Conservation (phyloP, 208 protist species). For the Crithidia acanthocephali region DNA sequence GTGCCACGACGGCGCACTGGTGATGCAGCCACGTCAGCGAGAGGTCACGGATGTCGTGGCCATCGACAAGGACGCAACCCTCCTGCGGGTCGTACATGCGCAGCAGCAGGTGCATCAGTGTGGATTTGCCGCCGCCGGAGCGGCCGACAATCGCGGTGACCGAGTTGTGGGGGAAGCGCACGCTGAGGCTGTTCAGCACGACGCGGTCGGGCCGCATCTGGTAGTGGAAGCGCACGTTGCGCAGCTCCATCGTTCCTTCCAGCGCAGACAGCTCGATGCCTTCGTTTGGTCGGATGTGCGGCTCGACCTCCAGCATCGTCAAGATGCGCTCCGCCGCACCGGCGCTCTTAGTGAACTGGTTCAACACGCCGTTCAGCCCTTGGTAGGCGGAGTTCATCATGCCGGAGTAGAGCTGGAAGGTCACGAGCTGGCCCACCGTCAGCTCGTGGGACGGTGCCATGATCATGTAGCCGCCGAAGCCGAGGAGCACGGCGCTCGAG, state of each 20-base stretch:
- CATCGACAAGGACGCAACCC: conserved; percentile 40
- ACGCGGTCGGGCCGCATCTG: conserved; percentile 18
- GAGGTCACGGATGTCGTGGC: conserved; percentile 39
- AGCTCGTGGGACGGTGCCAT: conserved; percentile 44
- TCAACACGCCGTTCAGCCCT: conserved; percentile 45
- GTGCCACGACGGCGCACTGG: conserved; percentile 97
- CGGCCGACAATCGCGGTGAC: conserved; percentile 70
- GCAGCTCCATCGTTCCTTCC: conserved; percentile 39
- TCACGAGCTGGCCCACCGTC: conserved; percentile 57
- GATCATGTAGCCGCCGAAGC: conserved; percentile 61
- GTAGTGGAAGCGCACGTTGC: conserved; percentile 57
- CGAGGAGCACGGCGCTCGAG: conserved; percentile 40
- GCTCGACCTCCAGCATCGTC: conserved; percentile 46
- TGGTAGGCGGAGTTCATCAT: conserved; percentile 58
- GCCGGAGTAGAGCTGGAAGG: conserved; percentile 57
- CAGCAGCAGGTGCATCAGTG: conserved; percentile 64
- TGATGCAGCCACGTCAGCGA: conserved; percentile 47
- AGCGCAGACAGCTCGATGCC: conserved; percentile 41
- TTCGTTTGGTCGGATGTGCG: conserved; percentile 32
- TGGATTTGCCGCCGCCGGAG: conserved; percentile 83
- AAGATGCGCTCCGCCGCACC: conserved; percentile 59
- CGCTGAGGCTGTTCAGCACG: conserved; percentile 24
- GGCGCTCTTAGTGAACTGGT: conserved; percentile 49
- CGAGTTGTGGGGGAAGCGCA: conserved; percentile 34
- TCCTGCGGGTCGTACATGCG: conserved; percentile 77